Percentiles rank a stretch among this genome's conserved stretches.
Conservation (phyloP, 2,329 filamentous ascomycete genomes). For the Xylaria sp. region DNA sequence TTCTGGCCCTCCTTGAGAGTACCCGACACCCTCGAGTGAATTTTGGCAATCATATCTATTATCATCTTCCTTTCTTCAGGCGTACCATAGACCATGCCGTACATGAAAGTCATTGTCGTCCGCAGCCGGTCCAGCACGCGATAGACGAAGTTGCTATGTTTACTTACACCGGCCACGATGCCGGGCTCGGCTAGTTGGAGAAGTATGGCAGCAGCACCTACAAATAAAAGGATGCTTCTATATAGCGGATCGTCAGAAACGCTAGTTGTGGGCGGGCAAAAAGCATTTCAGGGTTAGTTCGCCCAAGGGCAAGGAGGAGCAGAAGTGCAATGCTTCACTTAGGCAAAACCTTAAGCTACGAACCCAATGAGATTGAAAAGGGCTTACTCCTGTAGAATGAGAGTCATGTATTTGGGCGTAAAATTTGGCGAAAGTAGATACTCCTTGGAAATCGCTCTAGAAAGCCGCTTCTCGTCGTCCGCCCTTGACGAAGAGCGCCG, state of each 20-base stretch:
- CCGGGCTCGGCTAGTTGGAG: neutral
- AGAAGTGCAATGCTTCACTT: neutral
- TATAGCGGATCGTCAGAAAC: neutral
- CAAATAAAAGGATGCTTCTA: neutral
- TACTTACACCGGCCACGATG: neutral
- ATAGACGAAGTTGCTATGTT: neutral
- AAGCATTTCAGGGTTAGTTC: neutral
- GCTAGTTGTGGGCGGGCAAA: neutral
- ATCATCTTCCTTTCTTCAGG: slow-evolving; percentile 16
- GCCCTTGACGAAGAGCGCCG: neutral
- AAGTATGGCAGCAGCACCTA: neutral
- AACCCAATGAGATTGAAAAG: neutral
- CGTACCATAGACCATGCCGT: slow-evolving; percentile 19
- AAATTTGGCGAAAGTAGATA: neutral
- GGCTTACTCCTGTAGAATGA: neutral
- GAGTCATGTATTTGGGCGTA: neutral
- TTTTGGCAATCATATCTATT: neutral
- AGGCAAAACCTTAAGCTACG: neutral
- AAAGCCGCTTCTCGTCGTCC: neutral
- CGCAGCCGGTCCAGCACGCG: slow-evolving; percentile 9
- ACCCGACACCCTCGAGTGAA: neutral
- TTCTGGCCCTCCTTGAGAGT: neutral
- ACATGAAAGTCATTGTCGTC: slow-evolving; percentile 25
- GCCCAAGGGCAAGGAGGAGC: neutral
- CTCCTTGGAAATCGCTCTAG: neutral